Base-by-base conservation (phyloP, 495 filamentous ascomycete species). In the Penicillium mononematosum region DNA sequence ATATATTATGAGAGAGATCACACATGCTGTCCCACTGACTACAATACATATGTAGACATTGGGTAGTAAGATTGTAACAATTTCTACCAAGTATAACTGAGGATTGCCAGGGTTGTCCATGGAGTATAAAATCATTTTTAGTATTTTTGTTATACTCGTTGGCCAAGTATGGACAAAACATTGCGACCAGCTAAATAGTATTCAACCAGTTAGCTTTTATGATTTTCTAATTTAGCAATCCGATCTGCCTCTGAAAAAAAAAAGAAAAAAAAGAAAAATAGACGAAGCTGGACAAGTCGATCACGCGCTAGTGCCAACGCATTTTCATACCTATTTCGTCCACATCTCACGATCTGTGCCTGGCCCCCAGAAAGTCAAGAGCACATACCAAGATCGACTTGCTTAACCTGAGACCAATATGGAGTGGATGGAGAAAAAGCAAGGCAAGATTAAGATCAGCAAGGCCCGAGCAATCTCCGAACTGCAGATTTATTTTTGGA, bases 401-500 rank as follows among this genome's bases (percentile, higher is more conserved):
- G 36, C 36, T 39, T 29, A 6, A 41, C 6, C 34, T 51, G 14
- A 2, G 16, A 17, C 32, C 4, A 25, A 31, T 12, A 17, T 36
- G 4, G 34, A 36, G 12, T 39, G n/a, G 36, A 39, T 34, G n/a
- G 22, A 14, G 14, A 17, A n/a, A 39, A 31, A 27, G 27, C 27
- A 48, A 27, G 22, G 0, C 9, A 14, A 50, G 32, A 52, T 52
- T 19, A 52, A 31, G 50, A 52, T 52, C 36, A 52, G 36, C 50
- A 29, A 22, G 6, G 24, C n/a, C 38, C 39, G 38, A 25, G 45
- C 48, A 50, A 53, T 41, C 16, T 56, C 45, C 14, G 34, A 51
- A 5, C 25, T 50, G 29, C 31, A 25, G 12, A 12, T 7, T 48
- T 58, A 58, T 58, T 53, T 54, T 58, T 58, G 56, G 56, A 53